phyloP scores from a whole-genome alignment of 305 asterid species.

The Fraxinus dipetala region DNA sequence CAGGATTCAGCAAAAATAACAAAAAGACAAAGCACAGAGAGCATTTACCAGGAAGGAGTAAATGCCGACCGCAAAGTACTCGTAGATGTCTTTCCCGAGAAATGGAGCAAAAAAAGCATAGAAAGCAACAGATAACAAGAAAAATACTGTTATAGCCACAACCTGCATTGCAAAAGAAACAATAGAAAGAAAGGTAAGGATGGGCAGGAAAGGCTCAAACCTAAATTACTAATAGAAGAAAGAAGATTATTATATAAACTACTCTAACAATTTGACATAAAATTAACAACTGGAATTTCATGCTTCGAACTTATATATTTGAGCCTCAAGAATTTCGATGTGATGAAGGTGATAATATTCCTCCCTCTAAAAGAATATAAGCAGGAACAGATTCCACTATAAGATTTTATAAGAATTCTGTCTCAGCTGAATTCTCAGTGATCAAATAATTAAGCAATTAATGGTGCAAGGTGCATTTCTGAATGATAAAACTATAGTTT shows the following conservation, averaged over 20 bases:
- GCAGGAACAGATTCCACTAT: not conserved
- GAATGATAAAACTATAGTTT: not conserved
- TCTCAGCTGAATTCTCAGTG: not conserved
- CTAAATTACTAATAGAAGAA: not conserved
- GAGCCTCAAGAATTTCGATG: not conserved
- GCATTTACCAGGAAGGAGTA: conserved; percentile 83
- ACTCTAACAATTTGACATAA: not conserved
- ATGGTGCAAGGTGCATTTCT: not conserved
- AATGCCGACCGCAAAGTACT: conserved; percentile 74
- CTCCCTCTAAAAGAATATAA: not conserved
- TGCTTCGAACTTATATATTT: not conserved
- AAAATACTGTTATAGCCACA: conserved; percentile 92
- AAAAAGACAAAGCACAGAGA: conserved; percentile 17
- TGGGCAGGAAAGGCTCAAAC: not conserved
- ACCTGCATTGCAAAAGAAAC: conserved; percentile 51
- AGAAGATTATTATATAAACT: not conserved
- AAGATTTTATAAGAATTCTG: not conserved
- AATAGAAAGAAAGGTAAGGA: conserved; percentile 21
- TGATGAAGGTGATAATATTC: not conserved
- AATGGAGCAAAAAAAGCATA: conserved; percentile 96
- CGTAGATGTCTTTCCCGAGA: conserved; percentile 79
- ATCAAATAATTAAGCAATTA: not conserved
- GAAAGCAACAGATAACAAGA: conserved; percentile 86
- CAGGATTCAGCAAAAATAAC: conserved; percentile 10
- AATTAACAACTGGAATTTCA: not conserved